Conservation (phyloP, 495 filamentous ascomycete genomes). For the Hyaloscypha bicolor region DNA sequence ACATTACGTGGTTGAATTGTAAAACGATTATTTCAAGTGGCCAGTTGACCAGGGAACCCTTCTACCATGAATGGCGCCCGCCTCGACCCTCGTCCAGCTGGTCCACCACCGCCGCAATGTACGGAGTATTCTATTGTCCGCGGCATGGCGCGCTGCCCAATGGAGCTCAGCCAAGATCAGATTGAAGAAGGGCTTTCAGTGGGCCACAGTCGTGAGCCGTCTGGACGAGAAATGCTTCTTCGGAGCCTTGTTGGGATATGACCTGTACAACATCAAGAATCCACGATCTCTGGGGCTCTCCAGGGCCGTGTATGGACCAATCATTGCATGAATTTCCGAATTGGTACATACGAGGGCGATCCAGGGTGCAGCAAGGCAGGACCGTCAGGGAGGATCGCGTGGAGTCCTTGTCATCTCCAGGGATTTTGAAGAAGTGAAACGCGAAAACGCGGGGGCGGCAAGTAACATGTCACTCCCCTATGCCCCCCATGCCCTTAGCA, state of each 20-base stretch:
- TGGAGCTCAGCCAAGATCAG: conserved; percentile 18
- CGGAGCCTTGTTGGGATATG: not conserved
- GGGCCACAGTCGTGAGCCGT: not conserved
- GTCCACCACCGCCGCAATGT: conserved; percentile 8
- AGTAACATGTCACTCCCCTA: not conserved
- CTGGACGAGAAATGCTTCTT: not conserved
- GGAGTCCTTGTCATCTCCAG: conserved; percentile 16
- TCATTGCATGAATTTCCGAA: conserved; percentile 17
- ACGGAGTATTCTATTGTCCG: not conserved
- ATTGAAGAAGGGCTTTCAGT: not conserved
- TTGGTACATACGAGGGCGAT: conserved; percentile 29
- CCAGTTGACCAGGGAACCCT: no score
- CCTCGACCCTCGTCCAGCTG: not conserved
- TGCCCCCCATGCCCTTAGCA: not conserved
- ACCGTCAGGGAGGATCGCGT: conserved; percentile 21
- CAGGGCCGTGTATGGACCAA: not conserved
- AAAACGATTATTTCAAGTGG: no score
- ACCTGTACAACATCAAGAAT: conserved; percentile 5
- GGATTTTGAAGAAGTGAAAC: conserved; percentile 20
- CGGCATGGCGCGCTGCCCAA: conserved; percentile 7
- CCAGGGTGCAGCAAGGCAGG: conserved; percentile 21
- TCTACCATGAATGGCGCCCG: conserved; percentile 6
- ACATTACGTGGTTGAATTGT: no score
- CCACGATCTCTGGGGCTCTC: not conserved
- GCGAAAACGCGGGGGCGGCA: conserved; percentile 25